These are phyloP conservation scores for Sarocladium strictum DNA, from an alignment of 2,329 filamentous ascomycete species.

Conservation along the genomic window DNA sequence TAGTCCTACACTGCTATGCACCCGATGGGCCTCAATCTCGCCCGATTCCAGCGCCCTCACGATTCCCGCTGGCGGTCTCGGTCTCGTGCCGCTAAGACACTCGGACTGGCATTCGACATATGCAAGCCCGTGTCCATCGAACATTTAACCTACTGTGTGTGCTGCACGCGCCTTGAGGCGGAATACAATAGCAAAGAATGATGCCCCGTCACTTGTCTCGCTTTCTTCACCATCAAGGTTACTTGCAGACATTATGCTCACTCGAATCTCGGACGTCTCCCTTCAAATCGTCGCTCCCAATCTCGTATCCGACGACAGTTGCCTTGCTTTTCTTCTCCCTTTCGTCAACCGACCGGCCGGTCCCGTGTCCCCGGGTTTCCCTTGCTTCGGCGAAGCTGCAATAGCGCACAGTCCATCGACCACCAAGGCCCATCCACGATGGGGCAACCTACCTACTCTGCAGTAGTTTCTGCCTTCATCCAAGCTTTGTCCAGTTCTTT, in stretches of 20 bases:
- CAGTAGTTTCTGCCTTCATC: neutral
- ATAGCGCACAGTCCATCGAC: neutral
- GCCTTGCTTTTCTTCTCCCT: slow-evolving; percentile 5
- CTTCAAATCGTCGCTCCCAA: neutral
- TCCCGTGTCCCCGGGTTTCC: slow-evolving; percentile 4
- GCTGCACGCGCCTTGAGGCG: too few relatives aligned
- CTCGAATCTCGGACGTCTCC: neutral
- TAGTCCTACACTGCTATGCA: neutral
- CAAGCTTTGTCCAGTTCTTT: neutral
- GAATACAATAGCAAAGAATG: too few relatives aligned
- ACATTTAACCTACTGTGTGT: neutral
- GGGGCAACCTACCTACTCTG: neutral
- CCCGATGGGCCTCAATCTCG: slow-evolving; percentile 7
- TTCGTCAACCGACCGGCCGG: neutral
- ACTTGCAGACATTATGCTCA: neutral
- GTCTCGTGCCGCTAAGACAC: slow-evolving; percentile 8
- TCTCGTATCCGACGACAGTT: neutral
- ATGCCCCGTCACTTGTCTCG: neutral
- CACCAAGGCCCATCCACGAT: too few relatives aligned
- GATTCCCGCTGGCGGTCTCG: neutral
- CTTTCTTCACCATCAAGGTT: too few relatives aligned
- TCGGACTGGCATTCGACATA: neutral
- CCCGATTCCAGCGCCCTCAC: slow-evolving; percentile 6
- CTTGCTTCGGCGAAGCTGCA: neutral
- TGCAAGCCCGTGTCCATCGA: neutral